Percentiles rank a stretch among this genome's conserved stretches.
These are phyloP conservation scores for Leccinum insolens DNA, from an alignment of 1,284 basidiomycete genomes.

Conservation along the genomic window DNA sequence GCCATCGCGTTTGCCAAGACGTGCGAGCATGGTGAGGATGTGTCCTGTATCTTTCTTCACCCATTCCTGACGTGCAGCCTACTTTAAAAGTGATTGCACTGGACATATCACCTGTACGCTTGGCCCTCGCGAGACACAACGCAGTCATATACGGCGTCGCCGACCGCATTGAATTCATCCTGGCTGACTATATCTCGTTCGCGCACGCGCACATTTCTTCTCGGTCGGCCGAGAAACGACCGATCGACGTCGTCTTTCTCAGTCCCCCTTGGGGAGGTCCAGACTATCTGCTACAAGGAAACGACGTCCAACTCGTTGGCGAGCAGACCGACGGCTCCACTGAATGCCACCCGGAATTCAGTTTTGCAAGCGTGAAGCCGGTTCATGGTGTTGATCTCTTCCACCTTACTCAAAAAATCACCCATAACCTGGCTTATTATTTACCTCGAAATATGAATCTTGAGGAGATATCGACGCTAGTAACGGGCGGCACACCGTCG, in stretches of 20 bases:
- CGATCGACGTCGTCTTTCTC: constrained; percentile 87
- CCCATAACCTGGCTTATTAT: constrained; percentile 86
- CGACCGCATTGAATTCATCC: constrained; percentile 91
- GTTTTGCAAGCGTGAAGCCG: constrained; percentile 74
- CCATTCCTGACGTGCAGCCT: constrained; percentile 4
- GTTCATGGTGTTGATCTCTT: constrained; percentile 85
- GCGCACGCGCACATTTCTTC: constrained; percentile 56
- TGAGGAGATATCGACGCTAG: constrained; percentile 69
- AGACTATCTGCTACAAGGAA: constrained; percentile 55
- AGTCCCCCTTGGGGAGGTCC: constrained; percentile 95
- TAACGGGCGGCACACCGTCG: constrained; percentile 23
- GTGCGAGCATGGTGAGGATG: constrained; percentile 78
- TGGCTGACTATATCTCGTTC: constrained; percentile 86
- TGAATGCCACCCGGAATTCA: constrained; percentile 58
- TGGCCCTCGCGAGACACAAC: constrained; percentile 90
- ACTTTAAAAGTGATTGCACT: constrained; percentile 79
- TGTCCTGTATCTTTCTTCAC: background rate
- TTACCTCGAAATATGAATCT: constrained; percentile 86
- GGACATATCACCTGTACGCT: constrained; percentile 82
- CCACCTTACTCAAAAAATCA: constrained; percentile 66
- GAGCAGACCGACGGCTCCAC: constrained; percentile 12
- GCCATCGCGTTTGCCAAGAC: constrained; percentile 96
- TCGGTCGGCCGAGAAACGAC: constrained; percentile 37
- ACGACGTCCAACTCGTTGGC: constrained; percentile 18
- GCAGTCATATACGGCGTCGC: constrained; percentile 92